Evolutionary conservation across 2,329 filamentous ascomycete genomes (phyloP), one percentile per base, ranked within the genome.

Genomic region (Trichophyton benhamiae): DNA sequence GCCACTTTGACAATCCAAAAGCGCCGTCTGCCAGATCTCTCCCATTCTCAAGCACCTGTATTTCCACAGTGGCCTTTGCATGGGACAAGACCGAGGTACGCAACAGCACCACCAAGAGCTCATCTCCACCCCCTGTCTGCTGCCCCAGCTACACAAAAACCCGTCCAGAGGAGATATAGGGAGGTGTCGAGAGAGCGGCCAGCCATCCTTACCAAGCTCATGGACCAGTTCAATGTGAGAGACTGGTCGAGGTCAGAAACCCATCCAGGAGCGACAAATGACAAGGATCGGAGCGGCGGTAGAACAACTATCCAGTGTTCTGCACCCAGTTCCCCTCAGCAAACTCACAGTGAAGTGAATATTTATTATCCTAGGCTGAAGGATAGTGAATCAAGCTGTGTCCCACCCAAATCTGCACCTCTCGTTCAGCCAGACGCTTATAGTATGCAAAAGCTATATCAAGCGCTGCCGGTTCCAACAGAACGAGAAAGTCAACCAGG

Each of bases 191-290:
- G 27, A 58, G 57, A 59, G 42, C 17, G 57, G 41, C 57, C 57
- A 27, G 41, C 53, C 27, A 60, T 64, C 44, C 44, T 64, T 30
- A 58, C 52, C 15, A 60, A 64, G 27, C 58, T 64, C 17, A 64
- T 62, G 61, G 58, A 58, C 2, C 58, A 57, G 25, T 57, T 62
- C 22, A 62, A 59, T 42, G 61, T 64, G 46, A 36, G 41, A 58
- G 61, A 59, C 25, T 33, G 30, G 30, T 27, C 44, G 36, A 13
- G 20, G 30, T 30, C 60, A 57, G 60, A 53, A 13, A 11, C 36
- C 49, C 15, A 57, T n/a, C 52, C 20, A 36, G 42, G n/a, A 42
- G 42, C 33, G 27, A 48, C 22, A 44, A 48, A 6, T 42, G 57
- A 44, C n/a, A 27, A 59, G 41, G 57, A 44, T 46, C 11, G 44